These are phyloP conservation scores for Sextonia rubra DNA, from an alignment of 164 flowering plant species.

Conservation along the genomic window DNA sequence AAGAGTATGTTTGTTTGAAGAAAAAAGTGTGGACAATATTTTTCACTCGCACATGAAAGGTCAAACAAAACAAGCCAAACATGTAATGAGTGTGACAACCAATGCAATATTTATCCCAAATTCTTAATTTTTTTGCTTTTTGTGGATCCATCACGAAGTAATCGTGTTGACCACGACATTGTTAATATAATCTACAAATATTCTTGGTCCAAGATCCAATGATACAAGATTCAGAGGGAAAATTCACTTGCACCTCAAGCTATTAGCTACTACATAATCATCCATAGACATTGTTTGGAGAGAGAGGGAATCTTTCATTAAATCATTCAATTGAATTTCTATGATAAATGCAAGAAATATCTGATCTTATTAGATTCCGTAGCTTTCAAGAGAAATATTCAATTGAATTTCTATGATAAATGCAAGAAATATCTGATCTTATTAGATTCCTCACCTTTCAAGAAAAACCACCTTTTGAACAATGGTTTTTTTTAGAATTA, in stretches of 20 bases:
- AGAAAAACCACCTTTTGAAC: too few species aligned
- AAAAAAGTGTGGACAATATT: too few species aligned
- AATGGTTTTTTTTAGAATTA: not conserved
- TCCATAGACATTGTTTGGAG: not conserved
- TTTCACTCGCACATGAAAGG: not conserved
- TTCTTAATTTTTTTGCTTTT: too few species aligned
- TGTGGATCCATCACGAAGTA: not conserved
- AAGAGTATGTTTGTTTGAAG: too few species aligned
- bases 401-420: not conserved
- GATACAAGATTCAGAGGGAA: not conserved
- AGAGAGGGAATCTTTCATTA: too few species aligned
- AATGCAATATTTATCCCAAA: not conserved
- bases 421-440: not conserved
- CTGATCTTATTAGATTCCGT: too few species aligned
- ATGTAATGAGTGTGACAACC: too few species aligned
- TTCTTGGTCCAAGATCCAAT: not conserved
- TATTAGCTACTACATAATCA: too few species aligned
- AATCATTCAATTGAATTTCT: not conserved
- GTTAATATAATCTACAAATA: not conserved
- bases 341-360: not conserved
- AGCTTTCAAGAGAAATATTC: too few species aligned
- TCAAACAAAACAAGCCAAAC: not conserved
- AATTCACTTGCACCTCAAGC: not conserved
- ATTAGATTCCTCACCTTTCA: not conserved
- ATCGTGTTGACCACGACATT: not conserved